Evolutionary conservation across 176 grass and related monocot genomes (phyloP), one percentile per base, ranked within the genome.

Genomic region (Carex pumila): DNA sequence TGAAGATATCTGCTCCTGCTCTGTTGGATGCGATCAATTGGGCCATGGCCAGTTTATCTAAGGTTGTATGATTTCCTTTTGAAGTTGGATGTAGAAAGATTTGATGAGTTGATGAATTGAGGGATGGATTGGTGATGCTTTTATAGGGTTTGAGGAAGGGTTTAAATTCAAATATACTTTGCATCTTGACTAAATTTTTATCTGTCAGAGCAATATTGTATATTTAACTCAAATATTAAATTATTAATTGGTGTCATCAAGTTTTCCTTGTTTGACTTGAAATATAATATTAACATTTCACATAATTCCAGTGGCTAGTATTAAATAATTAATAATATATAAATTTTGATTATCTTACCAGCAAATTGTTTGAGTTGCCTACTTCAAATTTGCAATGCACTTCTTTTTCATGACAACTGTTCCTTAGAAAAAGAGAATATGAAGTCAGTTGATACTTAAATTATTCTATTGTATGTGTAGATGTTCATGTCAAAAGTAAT

Each of bases 1-100:
- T 71, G 85, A 90, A 97, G 36, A 97, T 66, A 71, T 94, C 90
- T 1, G 94, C 90, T 1, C 49, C 49, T 1, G 19, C 73, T 10
- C 73, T 49, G 9, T 79, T 57, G 7, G 73, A 21, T 29, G 41
- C 49, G 0, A 79, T 79, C 45, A 79, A 54, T 50, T 75, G 71
- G 9, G 73, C 73, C 73, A 79, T 79, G 10, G 49, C 18, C 32
- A 19, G 10, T 30, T 55, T 79, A 31, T 65, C 25, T 3, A 25
- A 5, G 10, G 25, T 3, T 62, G n/a, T 65, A 13, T 65, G 0
- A 5, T 65, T 57, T 65, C 10, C 62, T 65, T 65, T 65, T 65
- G 25, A 31, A 13, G 25, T 65, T 65, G 5, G 12, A 45, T 65
- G 22, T 31, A 31, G 62, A 65, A 31, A 1, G 25, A 29, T 31